Percentiles rank a stretch among this genome's conserved stretches.
These are phyloP conservation scores for Citrus inodora DNA, from an alignment of 345 rosid genomes.

Conservation along the genomic window DNA sequence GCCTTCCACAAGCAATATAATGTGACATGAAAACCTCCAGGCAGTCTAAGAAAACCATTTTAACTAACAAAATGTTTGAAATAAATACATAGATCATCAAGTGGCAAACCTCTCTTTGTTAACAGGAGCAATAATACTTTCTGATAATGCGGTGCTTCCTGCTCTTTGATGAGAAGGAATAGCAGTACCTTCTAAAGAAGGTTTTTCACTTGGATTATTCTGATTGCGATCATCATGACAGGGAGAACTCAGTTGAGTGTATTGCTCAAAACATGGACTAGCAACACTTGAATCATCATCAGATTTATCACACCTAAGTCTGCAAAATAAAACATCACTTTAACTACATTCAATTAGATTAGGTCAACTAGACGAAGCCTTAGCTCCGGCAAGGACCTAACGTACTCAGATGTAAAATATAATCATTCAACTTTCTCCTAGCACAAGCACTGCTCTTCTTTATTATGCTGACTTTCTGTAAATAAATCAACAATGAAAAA, in stretches of 20 bases:
- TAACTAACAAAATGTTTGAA: neutral
- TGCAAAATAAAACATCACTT: slow-evolving; percentile 24
- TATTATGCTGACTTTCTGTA: neutral
- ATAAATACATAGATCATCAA: slow-evolving; percentile 13
- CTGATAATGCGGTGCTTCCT: slow-evolving; percentile 36
- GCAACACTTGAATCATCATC: slow-evolving; percentile 67
- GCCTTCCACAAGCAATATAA: neutral
- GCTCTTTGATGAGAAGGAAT: slow-evolving; percentile 35
- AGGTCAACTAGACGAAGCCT: slow-evolving; percentile 11
- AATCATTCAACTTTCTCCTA: slow-evolving; percentile 2
- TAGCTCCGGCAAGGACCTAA: slow-evolving; percentile 6
- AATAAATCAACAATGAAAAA: slow-evolving; percentile 3
- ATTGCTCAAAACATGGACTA: slow-evolving; percentile 46
- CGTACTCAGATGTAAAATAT: neutral
- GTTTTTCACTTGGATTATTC: slow-evolving; percentile 36
- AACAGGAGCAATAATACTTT: slow-evolving; percentile 25
- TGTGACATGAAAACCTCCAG: neutral
- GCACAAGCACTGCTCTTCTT: slow-evolving; percentile 6
- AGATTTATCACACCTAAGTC: slow-evolving; percentile 46
- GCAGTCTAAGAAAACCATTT: slow-evolving; percentile 2
- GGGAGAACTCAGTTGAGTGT: slow-evolving; percentile 33
- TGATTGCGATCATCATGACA: slow-evolving; percentile 34
- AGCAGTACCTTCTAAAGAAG: slow-evolving; percentile 33
- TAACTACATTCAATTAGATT: slow-evolving; percentile 16
- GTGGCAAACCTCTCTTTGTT: slow-evolving; percentile 65